A percentile compares a stretch with the other conserved stretches of the same genome.
Conservation (phyloP, 2,329 filamentous ascomycete species). For the Cryphonectria parasitica region DNA sequence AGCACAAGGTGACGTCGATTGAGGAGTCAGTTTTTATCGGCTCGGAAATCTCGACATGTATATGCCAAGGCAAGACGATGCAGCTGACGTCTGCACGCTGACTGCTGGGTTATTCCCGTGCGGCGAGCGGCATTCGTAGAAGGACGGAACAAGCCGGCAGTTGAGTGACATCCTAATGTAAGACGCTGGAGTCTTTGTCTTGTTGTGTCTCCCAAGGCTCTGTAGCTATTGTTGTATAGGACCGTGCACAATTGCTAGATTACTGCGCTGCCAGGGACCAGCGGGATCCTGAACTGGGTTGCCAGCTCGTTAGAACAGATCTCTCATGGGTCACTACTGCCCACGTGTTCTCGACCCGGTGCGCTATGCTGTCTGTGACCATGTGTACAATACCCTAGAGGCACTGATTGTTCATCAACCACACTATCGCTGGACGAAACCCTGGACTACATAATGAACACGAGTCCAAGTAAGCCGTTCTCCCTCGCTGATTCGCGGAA, state of each 20-base stretch:
- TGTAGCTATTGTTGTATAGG: background rate
- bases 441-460: background rate
- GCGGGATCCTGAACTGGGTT: conserved; percentile 17
- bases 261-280: background rate
- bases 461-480: background rate
- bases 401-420: background rate
- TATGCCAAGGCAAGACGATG: conserved; percentile 15
- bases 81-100: conserved; percentile 12
- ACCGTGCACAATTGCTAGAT: background rate
- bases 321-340: background rate
- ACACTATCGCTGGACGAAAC: background rate
- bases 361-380: conserved; percentile 1
- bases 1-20: background rate
- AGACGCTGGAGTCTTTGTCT: background rate
- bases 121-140: background rate
- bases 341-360: background rate
- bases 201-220: background rate
- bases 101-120: conserved; percentile 11
- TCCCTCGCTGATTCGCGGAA: background rate
- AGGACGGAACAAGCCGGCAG: conserved; percentile 10
- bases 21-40: background rate
- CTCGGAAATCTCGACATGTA: conserved; percentile 8
- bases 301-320: conserved; percentile 15
- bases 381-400: background rate
- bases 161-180: background rate